phyloP scores from a whole-genome alignment of 495 filamentous ascomycete species.

The Hapsidospora chrysogenum region DNA sequence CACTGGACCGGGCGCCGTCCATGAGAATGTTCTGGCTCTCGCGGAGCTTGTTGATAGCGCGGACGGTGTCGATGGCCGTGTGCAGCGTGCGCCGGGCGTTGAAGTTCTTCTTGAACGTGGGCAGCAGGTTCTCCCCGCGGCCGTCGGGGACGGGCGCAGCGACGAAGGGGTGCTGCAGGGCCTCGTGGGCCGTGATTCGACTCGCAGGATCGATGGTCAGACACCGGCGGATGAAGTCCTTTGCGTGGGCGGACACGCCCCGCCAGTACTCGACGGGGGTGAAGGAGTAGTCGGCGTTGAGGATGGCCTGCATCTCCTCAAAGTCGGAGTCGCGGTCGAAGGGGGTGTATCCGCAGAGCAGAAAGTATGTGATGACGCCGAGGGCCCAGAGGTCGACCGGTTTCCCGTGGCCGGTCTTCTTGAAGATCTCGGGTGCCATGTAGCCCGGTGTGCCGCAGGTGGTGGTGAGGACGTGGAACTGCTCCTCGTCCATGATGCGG shows the following conservation, averaged over 20 bases:
- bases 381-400: slow-evolving; percentile 92
- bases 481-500: slow-evolving; percentile 97
- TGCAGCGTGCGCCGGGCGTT: slow-evolving; percentile 88
- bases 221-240: slow-evolving; percentile 71
- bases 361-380: slow-evolving; percentile 93
- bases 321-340: slow-evolving; percentile 96
- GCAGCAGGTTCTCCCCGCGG: slow-evolving; percentile 77
- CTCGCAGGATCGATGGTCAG: slow-evolving; percentile 74
- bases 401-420: slow-evolving; percentile 76
- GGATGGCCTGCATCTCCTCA: slow-evolving; percentile 98
- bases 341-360: slow-evolving; percentile 94
- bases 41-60: slow-evolving; percentile 93
- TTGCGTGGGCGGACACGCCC: slow-evolving; percentile 66
- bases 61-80: slow-evolving; percentile 91
- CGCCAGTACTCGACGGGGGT: slow-evolving; percentile 96
- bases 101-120: slow-evolving; percentile 97
- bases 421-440: slow-evolving; percentile 91
- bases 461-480: slow-evolving; percentile 94
- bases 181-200: slow-evolving; percentile 90
- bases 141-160: slow-evolving; percentile 45
- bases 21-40: slow-evolving; percentile 68
- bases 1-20: slow-evolving; percentile 36
- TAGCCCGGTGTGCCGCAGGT: slow-evolving; percentile 97
- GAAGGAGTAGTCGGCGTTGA: slow-evolving; percentile 90
- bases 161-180: slow-evolving; percentile 78